Evolutionary conservation across 2,329 filamentous ascomycete species (phyloP).

Genomic region (Pseudogymnoascus pannorum): DNA sequence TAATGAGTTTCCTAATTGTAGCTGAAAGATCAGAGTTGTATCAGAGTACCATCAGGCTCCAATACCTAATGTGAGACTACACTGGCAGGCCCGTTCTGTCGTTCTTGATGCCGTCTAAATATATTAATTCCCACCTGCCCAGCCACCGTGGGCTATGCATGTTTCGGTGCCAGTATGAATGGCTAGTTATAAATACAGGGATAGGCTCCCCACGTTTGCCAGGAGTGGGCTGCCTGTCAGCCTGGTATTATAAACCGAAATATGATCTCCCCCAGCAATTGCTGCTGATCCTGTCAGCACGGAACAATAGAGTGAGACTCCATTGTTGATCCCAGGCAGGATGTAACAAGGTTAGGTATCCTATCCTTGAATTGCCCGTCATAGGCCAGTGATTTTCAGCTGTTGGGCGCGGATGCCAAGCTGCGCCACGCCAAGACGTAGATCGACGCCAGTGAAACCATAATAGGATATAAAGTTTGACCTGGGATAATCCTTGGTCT

Average conservation of each 20-base stretch:
- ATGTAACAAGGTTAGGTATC: background rate
- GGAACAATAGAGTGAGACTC: background rate
- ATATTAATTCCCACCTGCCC: background rate
- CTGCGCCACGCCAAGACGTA: background rate
- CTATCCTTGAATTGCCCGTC: background rate
- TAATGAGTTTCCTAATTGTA: background rate
- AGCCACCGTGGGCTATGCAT: background rate
- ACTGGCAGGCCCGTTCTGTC: background rate
- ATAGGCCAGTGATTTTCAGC: background rate
- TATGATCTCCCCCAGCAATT: background rate
- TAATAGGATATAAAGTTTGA: slow-evolving; percentile 4
- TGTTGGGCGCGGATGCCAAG: background rate
- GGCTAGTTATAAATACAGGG: background rate
- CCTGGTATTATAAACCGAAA: background rate
- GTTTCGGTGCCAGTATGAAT: background rate
- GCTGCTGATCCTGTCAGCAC: background rate
- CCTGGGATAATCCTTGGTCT: background rate
- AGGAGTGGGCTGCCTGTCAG: background rate
- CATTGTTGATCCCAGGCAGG: background rate
- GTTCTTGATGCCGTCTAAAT: background rate
- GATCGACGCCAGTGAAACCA: background rate
- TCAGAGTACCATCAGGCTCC: background rate
- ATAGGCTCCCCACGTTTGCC: background rate
- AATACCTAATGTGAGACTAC: background rate
- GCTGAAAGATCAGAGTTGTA: background rate